phyloP scores from a whole-genome alignment of 2,329 filamentous ascomycete genomes.

The Cercospora beticola region DNA sequence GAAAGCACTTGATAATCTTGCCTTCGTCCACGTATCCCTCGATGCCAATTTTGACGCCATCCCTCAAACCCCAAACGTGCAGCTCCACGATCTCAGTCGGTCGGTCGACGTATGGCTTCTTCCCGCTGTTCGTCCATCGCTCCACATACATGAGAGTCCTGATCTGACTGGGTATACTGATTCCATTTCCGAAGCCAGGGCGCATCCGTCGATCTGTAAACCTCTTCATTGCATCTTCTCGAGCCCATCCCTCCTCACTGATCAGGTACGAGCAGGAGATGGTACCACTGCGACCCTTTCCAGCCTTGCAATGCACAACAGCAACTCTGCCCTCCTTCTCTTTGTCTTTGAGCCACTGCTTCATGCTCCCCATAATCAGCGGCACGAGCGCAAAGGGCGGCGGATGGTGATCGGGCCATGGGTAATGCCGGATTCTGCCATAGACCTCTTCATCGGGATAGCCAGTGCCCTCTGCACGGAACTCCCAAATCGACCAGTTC shows the following conservation, averaged over 20 bases:
- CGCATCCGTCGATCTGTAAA: slow-evolving; percentile 88
- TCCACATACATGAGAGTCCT: slow-evolving; percentile 88
- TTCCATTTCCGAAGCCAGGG: slow-evolving; percentile 80
- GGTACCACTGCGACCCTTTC: slow-evolving; percentile 89
- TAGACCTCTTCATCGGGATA: slow-evolving; percentile 92
- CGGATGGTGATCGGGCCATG: slow-evolving; percentile 96
- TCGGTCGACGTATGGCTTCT: slow-evolving; percentile 70
- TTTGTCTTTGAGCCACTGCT: slow-evolving; percentile 72
- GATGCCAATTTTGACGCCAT: slow-evolving; percentile 83
- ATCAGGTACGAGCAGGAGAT: slow-evolving; percentile 87
- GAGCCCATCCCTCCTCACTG: slow-evolving; percentile 72
- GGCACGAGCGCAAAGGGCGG: slow-evolving; percentile 89
- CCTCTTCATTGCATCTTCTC: slow-evolving; percentile 61
- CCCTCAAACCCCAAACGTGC: slow-evolving; percentile 82
- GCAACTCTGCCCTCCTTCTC: slow-evolving; percentile 63
- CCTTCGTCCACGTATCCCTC: slow-evolving; percentile 88
- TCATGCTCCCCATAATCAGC: slow-evolving; percentile 87
- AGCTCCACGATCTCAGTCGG: slow-evolving; percentile 83
- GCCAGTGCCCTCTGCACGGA: slow-evolving; percentile 91
- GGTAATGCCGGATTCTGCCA: slow-evolving; percentile 81
- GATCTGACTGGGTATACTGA: slow-evolving; percentile 90
- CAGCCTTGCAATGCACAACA: slow-evolving; percentile 95
- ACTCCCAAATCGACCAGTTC: slow-evolving; percentile 97
- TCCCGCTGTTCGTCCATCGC: slow-evolving; percentile 70
- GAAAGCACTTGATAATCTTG: slow-evolving; percentile 77